phyloP scores from a whole-genome alignment of 805 yeast species.

The Ogataea pignaliae region DNA sequence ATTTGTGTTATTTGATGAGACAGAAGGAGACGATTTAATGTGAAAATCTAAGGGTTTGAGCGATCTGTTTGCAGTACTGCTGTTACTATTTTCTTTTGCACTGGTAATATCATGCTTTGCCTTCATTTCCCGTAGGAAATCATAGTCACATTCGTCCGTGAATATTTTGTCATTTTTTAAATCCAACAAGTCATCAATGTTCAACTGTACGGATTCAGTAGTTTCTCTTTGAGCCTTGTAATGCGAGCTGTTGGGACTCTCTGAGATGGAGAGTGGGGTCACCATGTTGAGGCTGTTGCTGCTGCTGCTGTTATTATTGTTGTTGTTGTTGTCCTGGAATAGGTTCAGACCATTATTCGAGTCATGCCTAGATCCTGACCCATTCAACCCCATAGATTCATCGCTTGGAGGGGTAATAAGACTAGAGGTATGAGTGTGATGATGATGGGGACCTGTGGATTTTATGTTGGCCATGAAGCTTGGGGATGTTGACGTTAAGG shows the following conservation, averaged over 20 bases:
- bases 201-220: constrained; percentile 10
- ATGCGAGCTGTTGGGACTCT: constrained; percentile 13
- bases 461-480: constrained; percentile 1
- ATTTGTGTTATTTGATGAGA: constrained; percentile 20
- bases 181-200: constrained; percentile 24
- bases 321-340: neutral
- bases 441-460: constrained; percentile 1
- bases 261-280: constrained; percentile 23
- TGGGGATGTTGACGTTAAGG: constrained; percentile 11
- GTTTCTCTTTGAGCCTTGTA: constrained; percentile 3
- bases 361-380: constrained; percentile 3
- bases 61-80: neutral
- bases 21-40: constrained; percentile 20
- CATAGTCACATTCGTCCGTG: constrained; percentile 19
- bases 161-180: constrained; percentile 22
- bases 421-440: constrained; percentile 4
- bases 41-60: constrained; percentile 12
- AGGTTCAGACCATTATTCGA: constrained; percentile 2
- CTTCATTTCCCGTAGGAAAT: constrained; percentile 14
- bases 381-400: constrained; percentile 3
- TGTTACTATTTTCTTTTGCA: too few species aligned
- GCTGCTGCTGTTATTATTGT: constrained; percentile 2
- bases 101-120: too few species aligned
- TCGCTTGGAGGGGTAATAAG: constrained; percentile 26
- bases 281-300: constrained; percentile 2